Base-by-base conservation (phyloP, 2,329 filamentous ascomycete species). In the Cordyceps farinosa region DNA sequence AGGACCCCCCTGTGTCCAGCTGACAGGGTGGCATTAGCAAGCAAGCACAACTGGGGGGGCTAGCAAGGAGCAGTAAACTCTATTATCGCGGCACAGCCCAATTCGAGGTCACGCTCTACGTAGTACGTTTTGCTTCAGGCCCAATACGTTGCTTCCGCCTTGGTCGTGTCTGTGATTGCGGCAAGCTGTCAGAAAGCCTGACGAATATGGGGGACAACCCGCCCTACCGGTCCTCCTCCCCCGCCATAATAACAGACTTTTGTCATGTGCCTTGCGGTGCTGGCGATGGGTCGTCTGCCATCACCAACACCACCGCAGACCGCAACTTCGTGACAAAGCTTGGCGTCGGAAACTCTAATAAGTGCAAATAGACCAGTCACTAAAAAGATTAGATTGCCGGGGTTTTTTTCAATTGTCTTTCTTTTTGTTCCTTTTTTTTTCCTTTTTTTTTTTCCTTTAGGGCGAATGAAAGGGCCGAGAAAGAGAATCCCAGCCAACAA, bases 31-130 rank as follows among this genome's bases (percentile, higher is more conserved):
- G 34, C 34, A 51, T 27, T 29, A 42, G 22, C 34, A 32, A 51
- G 47, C 15, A 48, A 51, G 47, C 15, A 48, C 40, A 30, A 27
- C 22, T 8, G 22, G 27, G 36, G 36, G 38, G n/a, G 13, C 17
- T 17, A 22, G 27, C 17, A 45, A n/a, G 38, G 47, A 40, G 15
- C n/a, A 6, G 15, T 6, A 45, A 61, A 61, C 58, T 61, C 40
- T 45, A 53, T 22, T 61, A 38, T 53, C 48, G 27, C n/a, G 45
- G 45, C 48, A 17, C 29, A 53, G 56, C 56, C 58, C 29, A 13
- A n/a, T 29, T 36, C 30, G n/a, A 59, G n/a, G 10, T 40, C 40
- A 45, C 29, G 11, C n/a, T 36, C 34, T 29, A 29, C 51, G 51
- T 40, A 29, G 30, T 15, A 42, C 30, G n/a, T 17, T 11, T 15